Percentiles rank a stretch among this genome's conserved stretches.
Conservation (phyloP, 768 basidiomycete species). For the Trametopsis cervina region DNA sequence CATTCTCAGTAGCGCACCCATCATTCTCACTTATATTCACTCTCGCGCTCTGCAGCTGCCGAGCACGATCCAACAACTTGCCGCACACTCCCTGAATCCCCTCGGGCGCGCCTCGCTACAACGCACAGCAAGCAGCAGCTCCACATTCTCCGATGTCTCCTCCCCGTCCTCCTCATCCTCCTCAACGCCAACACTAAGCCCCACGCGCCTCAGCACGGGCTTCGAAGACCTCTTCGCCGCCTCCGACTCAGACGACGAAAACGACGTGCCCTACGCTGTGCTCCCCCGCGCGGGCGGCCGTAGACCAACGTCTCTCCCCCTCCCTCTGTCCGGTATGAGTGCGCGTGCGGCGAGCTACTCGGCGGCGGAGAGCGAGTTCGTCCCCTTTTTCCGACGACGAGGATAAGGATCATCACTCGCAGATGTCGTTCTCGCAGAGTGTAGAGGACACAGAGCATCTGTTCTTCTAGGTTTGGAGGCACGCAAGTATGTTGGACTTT, state of each 20-base stretch:
- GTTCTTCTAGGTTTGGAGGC: no score
- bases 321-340: slow-evolving; percentile 6
- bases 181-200: slow-evolving; percentile 13
- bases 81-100: slow-evolving; percentile 50
- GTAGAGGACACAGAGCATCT: no score
- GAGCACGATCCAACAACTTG: slow-evolving; percentile 38
- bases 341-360: slow-evolving; percentile 23
- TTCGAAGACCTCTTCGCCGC: slow-evolving; percentile 28
- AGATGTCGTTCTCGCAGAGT: background rate
- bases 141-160: slow-evolving; percentile 15
- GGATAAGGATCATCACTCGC: no score
- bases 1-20: no score
- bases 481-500: background rate
- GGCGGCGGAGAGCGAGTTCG: slow-evolving; percentile 18
- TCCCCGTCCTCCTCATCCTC: slow-evolving; percentile 4
- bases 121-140: slow-evolving; percentile 13
- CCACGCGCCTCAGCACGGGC: slow-evolving; percentile 13
- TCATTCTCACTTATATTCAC: no score
- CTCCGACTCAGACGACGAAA: slow-evolving; percentile 17
- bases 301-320: no score
- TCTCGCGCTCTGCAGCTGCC: slow-evolving; percentile 25
- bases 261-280: background rate
- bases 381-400: slow-evolving; percentile 15
- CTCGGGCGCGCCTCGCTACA: slow-evolving; percentile 32
- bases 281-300: background rate